These are phyloP conservation scores for Verticillium tricorpus DNA, from an alignment of 2,329 filamentous ascomycete species.

Conservation along the genomic window DNA sequence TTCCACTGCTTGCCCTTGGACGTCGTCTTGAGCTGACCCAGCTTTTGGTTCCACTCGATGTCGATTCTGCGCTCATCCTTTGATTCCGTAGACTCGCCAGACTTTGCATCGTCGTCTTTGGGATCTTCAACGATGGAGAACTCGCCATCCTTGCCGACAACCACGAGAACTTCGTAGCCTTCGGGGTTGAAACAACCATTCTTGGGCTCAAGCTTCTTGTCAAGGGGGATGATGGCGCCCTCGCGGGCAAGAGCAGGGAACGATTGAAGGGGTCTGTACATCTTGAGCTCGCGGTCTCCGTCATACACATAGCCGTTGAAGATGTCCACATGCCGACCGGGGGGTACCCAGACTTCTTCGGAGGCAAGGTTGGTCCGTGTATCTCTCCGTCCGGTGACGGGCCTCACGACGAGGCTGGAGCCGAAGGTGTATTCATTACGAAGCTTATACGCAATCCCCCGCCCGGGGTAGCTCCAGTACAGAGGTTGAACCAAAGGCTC, in stretches of 20 bases:
- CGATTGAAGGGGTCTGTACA: conserved; percentile 44
- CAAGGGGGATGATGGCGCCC: conserved; percentile 55
- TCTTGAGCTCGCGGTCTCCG: conserved; percentile 44
- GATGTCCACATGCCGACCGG: conserved; percentile 50
- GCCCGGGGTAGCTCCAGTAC: conserved; percentile 55
- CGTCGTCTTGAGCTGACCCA: conserved; percentile 4
- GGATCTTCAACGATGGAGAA: conserved; percentile 46
- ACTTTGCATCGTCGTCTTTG: not conserved
- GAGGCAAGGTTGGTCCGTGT: conserved; percentile 38
- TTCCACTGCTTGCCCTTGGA: not conserved
- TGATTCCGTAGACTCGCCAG: not conserved
- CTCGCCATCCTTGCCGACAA: conserved; percentile 40
- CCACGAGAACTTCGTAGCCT: conserved; percentile 42
- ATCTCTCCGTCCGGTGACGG: conserved; percentile 49
- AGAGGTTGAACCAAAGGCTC: conserved; percentile 55
- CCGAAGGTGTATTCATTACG: conserved; percentile 59
- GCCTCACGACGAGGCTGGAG: conserved; percentile 48
- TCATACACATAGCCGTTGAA: conserved; percentile 55
- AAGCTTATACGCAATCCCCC: conserved; percentile 48
- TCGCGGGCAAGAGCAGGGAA: conserved; percentile 51
- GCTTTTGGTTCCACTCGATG: conserved; percentile 8
- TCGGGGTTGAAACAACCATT: conserved; percentile 45
- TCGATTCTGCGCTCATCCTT: not conserved
- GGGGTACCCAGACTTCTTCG: conserved; percentile 53
- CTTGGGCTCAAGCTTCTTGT: conserved; percentile 32